Evolutionary conservation across 495 filamentous ascomycete species (phyloP), one percentile per base, ranked within the genome.

Genomic region (Clohesyomyces aquaticus): DNA sequence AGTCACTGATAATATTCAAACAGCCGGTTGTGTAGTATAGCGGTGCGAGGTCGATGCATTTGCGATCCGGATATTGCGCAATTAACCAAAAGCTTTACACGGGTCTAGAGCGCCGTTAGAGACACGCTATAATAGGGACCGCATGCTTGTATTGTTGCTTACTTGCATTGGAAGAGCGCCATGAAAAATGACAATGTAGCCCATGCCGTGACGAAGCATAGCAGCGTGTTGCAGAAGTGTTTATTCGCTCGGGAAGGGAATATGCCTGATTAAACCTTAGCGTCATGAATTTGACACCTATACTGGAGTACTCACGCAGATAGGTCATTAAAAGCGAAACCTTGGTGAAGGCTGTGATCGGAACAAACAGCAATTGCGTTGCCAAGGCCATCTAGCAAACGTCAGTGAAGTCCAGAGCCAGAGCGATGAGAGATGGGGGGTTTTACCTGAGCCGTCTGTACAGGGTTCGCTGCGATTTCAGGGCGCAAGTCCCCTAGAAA

Each of bases 241-340:
- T 32, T 50, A 48, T 32, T 62, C 22, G 23, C 26, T n/a, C 26
- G 4, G 3, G 63, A 66, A 12, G 61, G 61, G 29, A 63, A 63
- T 10, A 60, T 60, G 26, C 55, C 55, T 59, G n/a, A n/a, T n/a
- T n/a, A n/a, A n/a, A n/a, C n/a, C n/a, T n/a, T n/a, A n/a, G n/a
- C n/a, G n/a, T n/a, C n/a, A n/a, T n/a, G n/a, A n/a, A n/a, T n/a
- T n/a, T n/a, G n/a, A n/a, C n/a, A n/a, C n/a, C n/a, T n/a, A n/a
- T n/a, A n/a, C n/a, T n/a, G n/a, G n/a, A n/a, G n/a, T 42, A 47
- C 41, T 3, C 22, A 47, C 63, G 63, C 2, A 66, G 49, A 38
- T 66, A 66, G 8, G 63, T 66, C n/a, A 66, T 19, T 4, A 50
- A 47, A 22, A 66, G 22, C 2, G 63, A 66, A 12, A 66, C 27